A percentile compares a stretch with the other conserved stretches of the same genome.
phyloP scores from a whole-genome alignment of 208 protist species.

The Trypanosoma theileri region DNA sequence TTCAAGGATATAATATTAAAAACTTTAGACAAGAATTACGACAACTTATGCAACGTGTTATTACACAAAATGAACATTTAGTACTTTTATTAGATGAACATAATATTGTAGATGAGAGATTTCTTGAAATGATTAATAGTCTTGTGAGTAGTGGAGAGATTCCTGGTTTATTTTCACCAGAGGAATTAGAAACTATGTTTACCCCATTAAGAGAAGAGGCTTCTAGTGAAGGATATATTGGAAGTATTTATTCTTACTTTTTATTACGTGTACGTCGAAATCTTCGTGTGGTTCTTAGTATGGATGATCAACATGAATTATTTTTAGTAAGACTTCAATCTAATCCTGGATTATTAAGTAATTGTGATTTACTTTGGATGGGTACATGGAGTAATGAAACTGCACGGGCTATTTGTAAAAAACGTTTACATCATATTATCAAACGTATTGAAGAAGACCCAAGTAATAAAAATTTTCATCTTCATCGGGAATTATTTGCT shows the following conservation, averaged over 20 bases:
- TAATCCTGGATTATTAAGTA: constrained; percentile 94
- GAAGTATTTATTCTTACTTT: constrained; percentile 84
- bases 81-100: constrained; percentile 96
- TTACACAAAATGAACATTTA: constrained; percentile 84
- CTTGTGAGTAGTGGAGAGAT: constrained; percentile 92
- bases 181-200: constrained; percentile 96
- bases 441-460: constrained; percentile 55
- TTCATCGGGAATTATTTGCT: constrained; percentile 82
- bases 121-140: constrained; percentile 97
- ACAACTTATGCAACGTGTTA: constrained; percentile 78
- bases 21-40: constrained; percentile 86
- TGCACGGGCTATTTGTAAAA: constrained; percentile 84
- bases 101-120: constrained; percentile 95
- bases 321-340: constrained; percentile 91
- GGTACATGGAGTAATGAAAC: constrained; percentile 90
- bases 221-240: constrained; percentile 80
- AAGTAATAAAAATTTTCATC: constrained; percentile 75
- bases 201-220: constrained; percentile 87
- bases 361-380: constrained; percentile 95
- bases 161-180: constrained; percentile 94
- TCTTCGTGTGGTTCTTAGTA: constrained; percentile 92
- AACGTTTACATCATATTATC: constrained; percentile 69
- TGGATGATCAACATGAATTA: constrained; percentile 90
- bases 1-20: constrained; percentile 88
- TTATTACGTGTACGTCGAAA: constrained; percentile 85